These are phyloP conservation scores for Ceratocystis ficicola DNA, from an alignment of 2,329 filamentous ascomycete species.

Conservation along the genomic window DNA sequence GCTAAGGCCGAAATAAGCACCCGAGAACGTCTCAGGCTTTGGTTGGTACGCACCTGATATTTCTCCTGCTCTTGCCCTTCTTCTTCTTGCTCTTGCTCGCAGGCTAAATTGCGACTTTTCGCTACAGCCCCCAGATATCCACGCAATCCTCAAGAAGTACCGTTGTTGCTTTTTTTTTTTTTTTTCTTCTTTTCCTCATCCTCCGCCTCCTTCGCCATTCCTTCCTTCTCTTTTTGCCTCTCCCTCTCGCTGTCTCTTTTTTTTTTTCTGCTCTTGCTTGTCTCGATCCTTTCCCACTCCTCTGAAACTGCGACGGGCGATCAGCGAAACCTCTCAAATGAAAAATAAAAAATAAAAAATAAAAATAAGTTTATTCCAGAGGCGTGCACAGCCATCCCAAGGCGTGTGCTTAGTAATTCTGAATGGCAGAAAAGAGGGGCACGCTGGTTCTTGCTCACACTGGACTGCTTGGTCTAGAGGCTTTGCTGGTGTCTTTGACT, in stretches of 20 bases:
- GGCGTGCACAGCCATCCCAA: neutral
- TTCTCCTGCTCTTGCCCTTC: neutral
- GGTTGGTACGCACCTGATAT: neutral
- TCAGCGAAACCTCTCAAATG: neutral
- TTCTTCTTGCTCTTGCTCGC: neutral
- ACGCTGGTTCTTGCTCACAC: neutral
- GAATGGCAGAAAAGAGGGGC: neutral
- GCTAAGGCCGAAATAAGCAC: conserved; percentile 12
- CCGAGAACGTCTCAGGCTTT: conserved; percentile 5
- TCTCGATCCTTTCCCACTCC: conserved; percentile 7
- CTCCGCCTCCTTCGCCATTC: neutral
- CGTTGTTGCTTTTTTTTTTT: neutral
- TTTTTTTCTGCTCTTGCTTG: neutral
- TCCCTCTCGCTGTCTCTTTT: neutral
- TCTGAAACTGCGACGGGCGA: conserved; percentile 5
- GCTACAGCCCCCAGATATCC: neutral
- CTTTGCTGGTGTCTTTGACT: neutral
- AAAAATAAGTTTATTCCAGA: neutral
- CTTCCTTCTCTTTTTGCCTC: neutral
- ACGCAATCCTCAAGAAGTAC: conserved; percentile 1
- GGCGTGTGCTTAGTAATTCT: neutral
- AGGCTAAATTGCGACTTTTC: neutral
- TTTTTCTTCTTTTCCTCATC: neutral
- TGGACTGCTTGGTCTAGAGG: neutral
- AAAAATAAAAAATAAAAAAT: neutral